phyloP scores from a whole-genome alignment of 768 basidiomycete species.

The Mycena rosella region DNA sequence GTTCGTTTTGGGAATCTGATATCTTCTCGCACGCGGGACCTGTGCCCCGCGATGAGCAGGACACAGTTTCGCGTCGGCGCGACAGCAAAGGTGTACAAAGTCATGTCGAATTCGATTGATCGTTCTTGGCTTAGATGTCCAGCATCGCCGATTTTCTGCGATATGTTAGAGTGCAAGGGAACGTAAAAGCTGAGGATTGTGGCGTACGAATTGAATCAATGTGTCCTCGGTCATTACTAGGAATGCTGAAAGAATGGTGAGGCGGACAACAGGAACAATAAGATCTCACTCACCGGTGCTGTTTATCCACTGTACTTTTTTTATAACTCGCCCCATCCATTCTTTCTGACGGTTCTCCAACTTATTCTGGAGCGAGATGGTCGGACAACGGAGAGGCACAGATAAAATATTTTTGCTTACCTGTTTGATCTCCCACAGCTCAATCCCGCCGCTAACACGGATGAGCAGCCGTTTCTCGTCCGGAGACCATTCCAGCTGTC shows the following conservation, averaged over 20 bases:
- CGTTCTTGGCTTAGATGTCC: slow-evolving; percentile 18
- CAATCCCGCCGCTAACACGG: slow-evolving; percentile 24
- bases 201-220: slow-evolving; percentile 20
- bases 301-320: slow-evolving; percentile 22
- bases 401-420: neutral
- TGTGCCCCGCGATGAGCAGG: slow-evolving; percentile 24
- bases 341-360: slow-evolving; percentile 24
- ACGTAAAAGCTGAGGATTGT: neutral
- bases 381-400: neutral
- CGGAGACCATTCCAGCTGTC: slow-evolving; percentile 26
- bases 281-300: neutral
- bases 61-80: slow-evolving; percentile 23
- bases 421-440: slow-evolving; percentile 25
- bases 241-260: slow-evolving; percentile 17
- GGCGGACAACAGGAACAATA: neutral
- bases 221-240: slow-evolving; percentile 17
- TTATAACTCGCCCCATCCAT: slow-evolving; percentile 28
- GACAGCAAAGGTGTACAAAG: slow-evolving; percentile 24
- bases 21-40: slow-evolving; percentile 16
- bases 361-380: slow-evolving; percentile 5
- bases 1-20: slow-evolving; percentile 23
- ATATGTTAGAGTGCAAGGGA: neutral
- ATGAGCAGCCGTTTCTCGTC: slow-evolving; percentile 26
- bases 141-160: slow-evolving; percentile 17
- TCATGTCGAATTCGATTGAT: slow-evolving; percentile 9